Conservation (phyloP, 495 filamentous ascomycete genomes). For the Thozetella sp. region DNA sequence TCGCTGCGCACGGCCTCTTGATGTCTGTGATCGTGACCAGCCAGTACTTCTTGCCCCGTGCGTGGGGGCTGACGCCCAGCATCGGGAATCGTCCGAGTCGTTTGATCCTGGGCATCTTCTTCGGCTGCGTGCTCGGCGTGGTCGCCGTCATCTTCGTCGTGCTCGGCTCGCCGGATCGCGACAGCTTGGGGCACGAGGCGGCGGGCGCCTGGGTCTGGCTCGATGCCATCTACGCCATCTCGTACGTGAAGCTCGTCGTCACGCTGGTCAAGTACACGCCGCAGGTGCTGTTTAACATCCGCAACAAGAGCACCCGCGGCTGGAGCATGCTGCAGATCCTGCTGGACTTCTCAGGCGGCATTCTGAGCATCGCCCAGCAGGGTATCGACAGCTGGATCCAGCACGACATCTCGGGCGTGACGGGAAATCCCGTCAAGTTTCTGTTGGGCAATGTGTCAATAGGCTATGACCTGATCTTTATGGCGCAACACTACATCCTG, state of each 20-base stretch:
- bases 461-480: conserved; percentile 84
- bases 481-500: conserved; percentile 83
- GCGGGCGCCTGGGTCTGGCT: conserved; percentile 42
- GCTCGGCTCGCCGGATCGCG: conserved; percentile 53
- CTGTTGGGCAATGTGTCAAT: conserved; percentile 81
- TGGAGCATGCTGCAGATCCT: conserved; percentile 88
- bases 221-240: conserved; percentile 69
- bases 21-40: conserved; percentile 66
- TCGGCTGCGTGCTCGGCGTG: conserved; percentile 65
- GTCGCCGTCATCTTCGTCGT: conserved; percentile 57
- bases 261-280: conserved; percentile 92
- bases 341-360: conserved; percentile 79
- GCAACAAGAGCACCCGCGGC: conserved; percentile 78
- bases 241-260: conserved; percentile 86
- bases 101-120: conserved; percentile 65
- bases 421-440: conserved; percentile 91
- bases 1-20: conserved; percentile 75
- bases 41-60: conserved; percentile 69
- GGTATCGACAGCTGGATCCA: conserved; percentile 83
- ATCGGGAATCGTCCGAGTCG: conserved; percentile 56
- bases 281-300: conserved; percentile 81
- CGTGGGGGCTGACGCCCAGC: conserved; percentile 77
- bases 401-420: conserved; percentile 84
- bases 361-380: conserved; percentile 82
- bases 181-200: conserved; percentile 19